These are phyloP conservation scores for Citrus hindsii DNA, from an alignment of 345 rosid genomes.

Conservation along the genomic window DNA sequence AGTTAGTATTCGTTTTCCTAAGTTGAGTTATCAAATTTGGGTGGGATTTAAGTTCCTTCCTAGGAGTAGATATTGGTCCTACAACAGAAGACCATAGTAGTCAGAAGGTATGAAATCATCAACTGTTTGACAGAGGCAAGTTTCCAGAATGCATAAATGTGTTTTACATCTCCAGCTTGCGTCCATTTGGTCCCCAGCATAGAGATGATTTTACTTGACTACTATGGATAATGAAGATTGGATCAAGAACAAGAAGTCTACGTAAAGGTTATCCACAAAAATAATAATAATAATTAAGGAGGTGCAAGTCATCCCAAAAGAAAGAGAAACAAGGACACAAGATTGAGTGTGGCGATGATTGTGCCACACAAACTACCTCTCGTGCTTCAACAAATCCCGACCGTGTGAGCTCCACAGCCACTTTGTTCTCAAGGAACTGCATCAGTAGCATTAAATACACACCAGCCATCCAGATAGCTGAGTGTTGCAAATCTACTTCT, in stretches of 20 bases:
- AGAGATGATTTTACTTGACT: background rate
- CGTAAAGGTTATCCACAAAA: background rate
- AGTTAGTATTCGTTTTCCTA: background rate
- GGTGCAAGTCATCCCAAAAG: background rate
- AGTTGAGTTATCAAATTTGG: background rate
- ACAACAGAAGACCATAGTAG: background rate
- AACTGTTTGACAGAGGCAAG: background rate
- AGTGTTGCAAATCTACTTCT: constrained; percentile 89
- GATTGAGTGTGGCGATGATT: background rate
- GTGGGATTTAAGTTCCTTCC: background rate
- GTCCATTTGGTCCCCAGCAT: background rate
- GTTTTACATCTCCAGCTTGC: no score
- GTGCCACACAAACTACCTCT: constrained; percentile 48
- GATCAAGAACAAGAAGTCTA: background rate
- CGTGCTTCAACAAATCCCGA: constrained; percentile 91
- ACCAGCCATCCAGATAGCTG: constrained; percentile 96
- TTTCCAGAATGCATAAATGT: background rate
- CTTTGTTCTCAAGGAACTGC: constrained; percentile 97
- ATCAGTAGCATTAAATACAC: constrained; percentile 83
- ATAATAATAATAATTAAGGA: background rate
- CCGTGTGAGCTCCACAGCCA: constrained; percentile 92
- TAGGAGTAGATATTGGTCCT: background rate
- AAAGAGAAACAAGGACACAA: background rate
- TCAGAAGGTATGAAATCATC: background rate
- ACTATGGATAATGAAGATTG: background rate